phyloP scores from a whole-genome alignment of 2,329 filamentous ascomycete species.

The Cryoendolithus antarcticus region DNA sequence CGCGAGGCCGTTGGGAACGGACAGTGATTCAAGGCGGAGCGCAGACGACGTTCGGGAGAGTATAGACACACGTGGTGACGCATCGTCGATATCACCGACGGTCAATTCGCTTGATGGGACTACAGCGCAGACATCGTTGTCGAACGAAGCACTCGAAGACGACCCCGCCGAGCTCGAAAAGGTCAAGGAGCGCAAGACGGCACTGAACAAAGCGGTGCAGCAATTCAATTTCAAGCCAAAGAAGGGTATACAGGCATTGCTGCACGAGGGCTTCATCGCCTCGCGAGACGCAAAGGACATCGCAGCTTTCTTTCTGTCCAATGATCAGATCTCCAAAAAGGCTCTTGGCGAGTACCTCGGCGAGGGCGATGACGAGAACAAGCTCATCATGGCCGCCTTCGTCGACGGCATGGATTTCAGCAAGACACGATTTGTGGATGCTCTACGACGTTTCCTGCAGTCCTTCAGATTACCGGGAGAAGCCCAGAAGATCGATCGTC shows the following conservation, averaged over 20 bases:
- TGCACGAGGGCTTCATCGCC: slow-evolving; percentile 77
- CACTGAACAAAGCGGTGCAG: slow-evolving; percentile 73
- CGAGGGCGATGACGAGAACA: slow-evolving; percentile 84
- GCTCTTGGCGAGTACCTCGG: slow-evolving; percentile 90
- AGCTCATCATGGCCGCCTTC: slow-evolving; percentile 97
- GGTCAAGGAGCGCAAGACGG: slow-evolving; percentile 87
- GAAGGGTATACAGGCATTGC: slow-evolving; percentile 72
- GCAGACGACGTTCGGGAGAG: slow-evolving; percentile 56
- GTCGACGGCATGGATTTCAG: slow-evolving; percentile 91
- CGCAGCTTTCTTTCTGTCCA: slow-evolving; percentile 66
- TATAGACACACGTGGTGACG: slow-evolving; percentile 53
- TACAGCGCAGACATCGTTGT: slow-evolving; percentile 25
- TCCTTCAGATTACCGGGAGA: slow-evolving; percentile 91
- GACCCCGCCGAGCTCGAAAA: slow-evolving; percentile 91
- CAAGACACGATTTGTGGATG: slow-evolving; percentile 84
- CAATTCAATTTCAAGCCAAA: slow-evolving; percentile 99
- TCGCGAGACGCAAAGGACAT: slow-evolving; percentile 71
- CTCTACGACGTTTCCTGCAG: slow-evolving; percentile 81
- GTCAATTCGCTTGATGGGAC: slow-evolving; percentile 1
- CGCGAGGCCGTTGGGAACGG: slow-evolving; percentile 27
- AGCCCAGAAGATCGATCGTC: slow-evolving; percentile 96
- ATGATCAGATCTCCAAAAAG: slow-evolving; percentile 79
- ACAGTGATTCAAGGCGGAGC: slow-evolving; percentile 38
- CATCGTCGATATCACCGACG: slow-evolving; percentile 34
- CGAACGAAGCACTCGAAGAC: slow-evolving; percentile 49